Evolutionary conservation across 2,329 filamentous ascomycete genomes (phyloP), one percentile per base, ranked within the genome.

Genomic region (Cryphonectria parasitica): DNA sequence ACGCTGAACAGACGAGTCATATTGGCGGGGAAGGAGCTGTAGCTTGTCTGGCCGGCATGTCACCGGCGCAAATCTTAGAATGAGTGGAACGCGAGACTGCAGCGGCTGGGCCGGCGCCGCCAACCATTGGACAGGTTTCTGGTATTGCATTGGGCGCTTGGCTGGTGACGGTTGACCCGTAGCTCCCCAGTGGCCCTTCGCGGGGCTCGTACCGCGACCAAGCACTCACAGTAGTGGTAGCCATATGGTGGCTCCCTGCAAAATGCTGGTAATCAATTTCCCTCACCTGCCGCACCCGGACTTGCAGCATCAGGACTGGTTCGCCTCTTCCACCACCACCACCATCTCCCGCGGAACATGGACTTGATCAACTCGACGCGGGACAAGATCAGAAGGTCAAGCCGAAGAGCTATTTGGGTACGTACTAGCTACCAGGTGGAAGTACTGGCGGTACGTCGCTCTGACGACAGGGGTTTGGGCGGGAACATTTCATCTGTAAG

Each of bases 401-500:
- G 54, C 54, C 54, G 54, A 49, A 58, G 54, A 56, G 25, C 54
- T 34, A 19, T 28, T 3, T 19, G 4, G 54, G 10, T 67, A 61
- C 65, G 34, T 49, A n/a, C n/a, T n/a, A n/a, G 19, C 22, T 49
- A 49, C 45, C 45, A 49, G 22, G 45, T 43, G 64, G 45, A 52
- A 22, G 68, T 52, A 66, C 28, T 17, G 36, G 45, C 17, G 25
- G 52, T 56, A 64, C 17, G 17, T 31, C 54, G 54, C 31, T 41
- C 49, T 25, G 19, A 34, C 25, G 62, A 68, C 68, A 72, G 71
- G 70, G 71, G 64, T 70, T 28, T n/a, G 41, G n/a, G 65, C 64
- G 60, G 65, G 60, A 63, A 65, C 62, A 72, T 66, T 39, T 65
- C 68, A 70, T 72, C 70, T 72, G 68, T 66, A 72, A 72, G 71